Evolutionary conservation across 2,329 filamentous ascomycete species (phyloP), one percentile per base, ranked within the genome.

Genomic region (Pyricularia grisea): DNA sequence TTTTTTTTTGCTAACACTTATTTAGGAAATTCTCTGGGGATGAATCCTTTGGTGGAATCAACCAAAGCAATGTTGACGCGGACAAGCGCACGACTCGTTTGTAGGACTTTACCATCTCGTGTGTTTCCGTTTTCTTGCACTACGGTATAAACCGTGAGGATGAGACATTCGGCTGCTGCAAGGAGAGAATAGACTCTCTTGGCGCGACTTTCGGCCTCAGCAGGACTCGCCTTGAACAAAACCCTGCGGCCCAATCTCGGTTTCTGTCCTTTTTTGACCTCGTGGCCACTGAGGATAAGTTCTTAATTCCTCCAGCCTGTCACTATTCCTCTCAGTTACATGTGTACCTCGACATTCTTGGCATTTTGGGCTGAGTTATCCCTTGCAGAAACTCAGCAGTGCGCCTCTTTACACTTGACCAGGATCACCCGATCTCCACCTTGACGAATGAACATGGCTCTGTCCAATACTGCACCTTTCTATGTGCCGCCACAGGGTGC

Each of bases 21-120:
- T 50, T 5, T n/a, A 66, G 64, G 64, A 66, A 33, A 33, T 66
- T 66, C 30, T 28, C 64, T 33, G 64, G 64, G 9, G 64, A 66
- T 33, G 64, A 66, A 33, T 66, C 64, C 25, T 66, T 66, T 66
- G 30, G 27, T 7, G 33, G 64, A 6, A 33, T 31, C 64, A 66
- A 66, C 30, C 28, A 66, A 12, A 66, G 64, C 64, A 28, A 66
- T 23, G 64, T 31, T 20, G 64, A 66, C 6, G 28, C 64, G 42
- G 42, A 50, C 42, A 50, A 50, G 42, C 42, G 42, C 42, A 50
- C 42, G 7, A n/a, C 42, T 20, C 42, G 42, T 50, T 50, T 50
- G 42, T 50, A 50, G 42, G 6, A 50, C 42, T n/a, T 50, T 50
- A n/a, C 42, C 10, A n/a, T 50, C 3, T n/a, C 42, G 4, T 50